Percentiles rank a stretch among this genome's conserved stretches.
Conservation (phyloP, 371 early-diverging fungal species). For the Umbelopsis sp. region DNA sequence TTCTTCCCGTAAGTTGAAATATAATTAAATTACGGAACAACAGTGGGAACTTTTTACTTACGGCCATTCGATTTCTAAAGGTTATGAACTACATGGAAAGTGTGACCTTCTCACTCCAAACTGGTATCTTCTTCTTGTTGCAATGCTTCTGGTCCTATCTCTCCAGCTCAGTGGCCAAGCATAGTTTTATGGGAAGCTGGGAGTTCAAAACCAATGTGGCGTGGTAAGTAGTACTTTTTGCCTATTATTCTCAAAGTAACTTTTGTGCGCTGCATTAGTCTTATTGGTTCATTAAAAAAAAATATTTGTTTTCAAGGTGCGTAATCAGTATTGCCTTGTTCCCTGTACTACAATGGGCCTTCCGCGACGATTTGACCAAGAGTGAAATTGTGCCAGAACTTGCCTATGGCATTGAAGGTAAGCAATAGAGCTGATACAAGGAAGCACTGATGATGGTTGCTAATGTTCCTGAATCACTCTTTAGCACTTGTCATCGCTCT, state of each 20-base stretch:
- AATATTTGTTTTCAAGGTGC: constrained; percentile 31
- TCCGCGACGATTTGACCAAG: constrained; percentile 26
- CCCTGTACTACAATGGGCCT: constrained; percentile 50
- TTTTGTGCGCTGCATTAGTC: constrained; percentile 4
- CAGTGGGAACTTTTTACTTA: neutral
- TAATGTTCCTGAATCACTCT: neutral
- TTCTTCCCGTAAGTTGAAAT: constrained; percentile 35
- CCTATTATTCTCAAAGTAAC: neutral
- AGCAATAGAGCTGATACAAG: neutral
- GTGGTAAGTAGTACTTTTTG: constrained; percentile 27
- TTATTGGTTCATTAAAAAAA: neutral
- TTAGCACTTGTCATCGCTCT: constrained; percentile 38
- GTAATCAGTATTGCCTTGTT: constrained; percentile 43
- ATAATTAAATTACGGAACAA: neutral
- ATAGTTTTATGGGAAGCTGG: constrained; percentile 36
- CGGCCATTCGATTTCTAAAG: constrained; percentile 19
- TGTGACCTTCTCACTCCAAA: constrained; percentile 31
- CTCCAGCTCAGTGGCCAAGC: constrained; percentile 33
- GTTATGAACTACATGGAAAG: constrained; percentile 34
- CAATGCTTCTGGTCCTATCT: constrained; percentile 43
- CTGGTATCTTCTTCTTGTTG: constrained; percentile 34
- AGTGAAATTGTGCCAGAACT: constrained; percentile 50
- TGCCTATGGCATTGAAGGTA: constrained; percentile 49
- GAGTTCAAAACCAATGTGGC: constrained; percentile 40
- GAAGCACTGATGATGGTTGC: neutral